Base-by-base conservation (phyloP, 2,329 filamentous ascomycete species). In the Hypoxylon sp. region DNA sequence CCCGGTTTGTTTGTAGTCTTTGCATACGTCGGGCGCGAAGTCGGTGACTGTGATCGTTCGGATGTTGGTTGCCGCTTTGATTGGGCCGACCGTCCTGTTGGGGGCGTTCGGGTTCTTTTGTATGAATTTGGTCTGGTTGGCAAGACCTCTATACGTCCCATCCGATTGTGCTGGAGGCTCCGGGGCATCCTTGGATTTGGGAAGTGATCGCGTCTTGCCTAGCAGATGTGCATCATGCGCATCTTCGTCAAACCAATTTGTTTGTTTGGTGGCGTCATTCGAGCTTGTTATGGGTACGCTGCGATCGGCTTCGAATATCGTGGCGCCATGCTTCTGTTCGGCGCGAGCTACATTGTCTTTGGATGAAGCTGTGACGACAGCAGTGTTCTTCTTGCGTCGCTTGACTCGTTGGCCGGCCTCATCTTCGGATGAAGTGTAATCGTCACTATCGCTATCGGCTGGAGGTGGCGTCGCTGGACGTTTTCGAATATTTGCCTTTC, bases 1-100 rank as follows among this genome's bases (percentile, higher is more conserved):
- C 1, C 88, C 88, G 0, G 87, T 94, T 64, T 89, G 82, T 62
- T 93, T 93, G 72, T 90, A 94, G 68, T 97, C 94, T 70, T 97
- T 97, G 73, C 94, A 99, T 0, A 96, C 89, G 61, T 97, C 93
- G 0, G 93, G 91, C 0, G 89, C 88, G 68, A 90, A 97, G 68
- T 99, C 94, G 21, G 86, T 96, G 5, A 93, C 82, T 0, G 92
- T 97, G 58, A 96, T 88, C 2, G 89, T 96, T 41, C 94, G 86
- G 47, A 99, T 87, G 65, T 97, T 97, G 1, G 90, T 89, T 0
- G 93, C 82, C 1, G 89, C 88, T 71, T 96, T 96, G 55, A 95
- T 81, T 0, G 94, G 94, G 0, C 94, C 94, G 20, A 96, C 87
- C 25, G 82, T 79, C 57, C 85, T 81, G 19, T 73, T 75, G 2